Percentiles rank a stretch among this genome's conserved stretches.
Evolutionary conservation across 345 rosid genomes (phyloP).

Genomic region (Pugionium dolabratum): DNA sequence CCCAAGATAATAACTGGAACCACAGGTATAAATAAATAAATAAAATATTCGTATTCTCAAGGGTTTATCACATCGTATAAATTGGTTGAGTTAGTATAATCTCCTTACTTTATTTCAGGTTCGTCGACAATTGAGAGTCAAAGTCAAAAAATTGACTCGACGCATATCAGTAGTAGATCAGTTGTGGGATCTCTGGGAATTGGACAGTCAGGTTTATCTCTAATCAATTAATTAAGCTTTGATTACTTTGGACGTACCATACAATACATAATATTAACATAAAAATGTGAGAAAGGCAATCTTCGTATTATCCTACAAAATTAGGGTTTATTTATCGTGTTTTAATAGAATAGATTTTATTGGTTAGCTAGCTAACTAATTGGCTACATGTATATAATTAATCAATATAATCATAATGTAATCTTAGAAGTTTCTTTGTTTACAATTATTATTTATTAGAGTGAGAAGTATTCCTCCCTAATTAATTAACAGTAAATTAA

Average conservation of each 20-base stretch:
- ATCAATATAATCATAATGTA: too few species aligned
- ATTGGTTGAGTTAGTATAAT: not conserved
- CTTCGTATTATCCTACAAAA: not conserved
- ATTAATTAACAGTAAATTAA: too few species aligned
- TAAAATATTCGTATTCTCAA: not conserved
- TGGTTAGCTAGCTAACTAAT: too few species aligned
- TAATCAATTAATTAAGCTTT: not conserved
- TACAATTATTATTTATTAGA: too few species aligned
- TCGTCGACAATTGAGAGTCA: not conserved
- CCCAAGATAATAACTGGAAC: not conserved
- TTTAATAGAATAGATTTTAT: too few species aligned
- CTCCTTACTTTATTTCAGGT: not conserved
- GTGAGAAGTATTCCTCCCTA: too few species aligned
- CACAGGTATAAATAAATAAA: not conserved
- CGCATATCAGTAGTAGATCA: not conserved
- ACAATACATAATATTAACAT: not conserved
- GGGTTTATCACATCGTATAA: not conserved
- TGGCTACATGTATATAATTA: too few species aligned
- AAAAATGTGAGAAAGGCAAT: not conserved
- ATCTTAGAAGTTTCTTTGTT: too few species aligned
- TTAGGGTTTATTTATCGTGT: too few species aligned
- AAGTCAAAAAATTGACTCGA: not conserved
- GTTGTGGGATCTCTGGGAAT: constrained; percentile 7
- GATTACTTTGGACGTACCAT: not conserved
- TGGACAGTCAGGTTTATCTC: constrained; percentile 23